Evolutionary conservation across 441 rosid genomes (phyloP).

Genomic region (Adansonia grandidieri): DNA sequence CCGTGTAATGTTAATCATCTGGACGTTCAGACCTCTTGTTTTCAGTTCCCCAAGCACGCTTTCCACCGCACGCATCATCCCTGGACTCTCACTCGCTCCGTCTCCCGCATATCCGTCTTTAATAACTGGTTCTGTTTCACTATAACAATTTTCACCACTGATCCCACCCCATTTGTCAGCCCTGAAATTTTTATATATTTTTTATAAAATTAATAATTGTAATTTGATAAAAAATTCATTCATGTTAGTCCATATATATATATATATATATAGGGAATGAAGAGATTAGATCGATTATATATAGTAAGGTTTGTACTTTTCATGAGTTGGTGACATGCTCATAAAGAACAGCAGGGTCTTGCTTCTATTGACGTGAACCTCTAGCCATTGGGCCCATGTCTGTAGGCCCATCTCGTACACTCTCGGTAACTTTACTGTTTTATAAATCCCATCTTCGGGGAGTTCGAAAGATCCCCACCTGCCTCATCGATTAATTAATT

Average conservation of each 20-base stretch:
- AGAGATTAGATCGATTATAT: too few species aligned
- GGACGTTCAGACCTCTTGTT: conserved; percentile 50
- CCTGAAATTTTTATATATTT: conserved; percentile 32
- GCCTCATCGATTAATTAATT: neutral
- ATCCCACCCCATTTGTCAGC: conserved; percentile 62
- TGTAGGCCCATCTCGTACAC: conserved; percentile 69
- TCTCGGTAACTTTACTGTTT: conserved; percentile 59
- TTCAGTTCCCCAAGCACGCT: conserved; percentile 37
- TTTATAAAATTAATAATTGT: neutral
- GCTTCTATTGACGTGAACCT: conserved; percentile 52
- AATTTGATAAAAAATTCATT: neutral
- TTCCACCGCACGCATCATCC: conserved; percentile 50
- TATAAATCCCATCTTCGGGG: conserved; percentile 54
- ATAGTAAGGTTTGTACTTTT: conserved; percentile 46
- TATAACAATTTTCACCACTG: conserved; percentile 43
- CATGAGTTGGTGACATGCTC: conserved; percentile 73
- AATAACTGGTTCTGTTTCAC: conserved; percentile 44
- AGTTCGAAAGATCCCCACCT: conserved; percentile 83
- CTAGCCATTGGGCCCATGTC: conserved; percentile 71
- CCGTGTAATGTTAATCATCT: conserved; percentile 64
- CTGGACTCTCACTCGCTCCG: conserved; percentile 32
- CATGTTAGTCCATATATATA: neutral
- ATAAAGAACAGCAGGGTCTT: conserved; percentile 64
- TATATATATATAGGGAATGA: too few species aligned
- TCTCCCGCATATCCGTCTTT: conserved; percentile 43